Conservation (phyloP, 2,329 filamentous ascomycete species). For the Pseudogymnoascus sp. region DNA sequence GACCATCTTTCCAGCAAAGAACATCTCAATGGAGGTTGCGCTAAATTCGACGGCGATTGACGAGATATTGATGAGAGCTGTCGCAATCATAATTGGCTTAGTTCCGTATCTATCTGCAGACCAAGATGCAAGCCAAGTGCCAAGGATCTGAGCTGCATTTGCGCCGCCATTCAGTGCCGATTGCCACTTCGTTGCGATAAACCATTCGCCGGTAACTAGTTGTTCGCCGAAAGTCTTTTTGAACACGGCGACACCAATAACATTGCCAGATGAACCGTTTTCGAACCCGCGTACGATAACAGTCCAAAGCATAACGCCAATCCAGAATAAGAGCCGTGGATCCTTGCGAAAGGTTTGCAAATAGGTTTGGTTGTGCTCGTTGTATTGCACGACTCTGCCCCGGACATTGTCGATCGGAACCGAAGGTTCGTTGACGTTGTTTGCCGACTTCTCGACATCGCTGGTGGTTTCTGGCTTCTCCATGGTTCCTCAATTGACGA, state of each 20-base stretch:
- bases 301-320: constrained; percentile 23
- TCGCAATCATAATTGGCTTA: constrained; percentile 19
- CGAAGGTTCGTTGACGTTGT: background rate
- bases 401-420: background rate
- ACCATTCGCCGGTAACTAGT: constrained; percentile 30
- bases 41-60: constrained; percentile 26
- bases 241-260: constrained; percentile 37
- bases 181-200: constrained; percentile 37
- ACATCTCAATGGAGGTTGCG: constrained; percentile 27
- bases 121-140: constrained; percentile 17
- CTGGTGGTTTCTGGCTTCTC: background rate
- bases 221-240: constrained; percentile 34
- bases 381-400: background rate
- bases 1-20: constrained; percentile 40
- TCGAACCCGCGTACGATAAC: constrained; percentile 34
- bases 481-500: background rate
- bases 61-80: constrained; percentile 14
- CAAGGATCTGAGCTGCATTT: constrained; percentile 29
- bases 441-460: background rate
- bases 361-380: background rate
- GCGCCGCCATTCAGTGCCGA: constrained; percentile 36
- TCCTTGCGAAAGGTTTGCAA: background rate
- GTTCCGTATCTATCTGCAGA: constrained; percentile 22
- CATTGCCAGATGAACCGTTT: constrained; percentile 33
- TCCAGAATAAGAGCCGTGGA: background rate